Percentiles rank a stretch among this genome's conserved stretches.
Conservation (phyloP, 352 stramenopile genomes). For the Paralagenidium karlingii region DNA sequence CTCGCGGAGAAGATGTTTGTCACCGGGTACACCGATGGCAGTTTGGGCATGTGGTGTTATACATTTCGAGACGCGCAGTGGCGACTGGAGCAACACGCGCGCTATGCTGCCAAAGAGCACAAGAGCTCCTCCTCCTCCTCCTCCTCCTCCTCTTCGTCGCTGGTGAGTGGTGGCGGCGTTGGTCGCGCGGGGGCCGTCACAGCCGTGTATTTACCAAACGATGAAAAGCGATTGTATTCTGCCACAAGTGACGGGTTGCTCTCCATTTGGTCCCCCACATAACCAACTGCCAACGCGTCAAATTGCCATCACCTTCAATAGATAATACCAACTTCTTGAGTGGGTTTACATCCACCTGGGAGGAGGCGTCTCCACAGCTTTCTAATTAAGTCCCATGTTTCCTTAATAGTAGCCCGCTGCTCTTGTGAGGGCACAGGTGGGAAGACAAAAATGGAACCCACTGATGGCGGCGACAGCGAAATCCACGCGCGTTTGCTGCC, state of each 20-base stretch:
- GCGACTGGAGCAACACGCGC: slow-evolving; percentile 33
- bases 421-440: no score
- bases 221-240: slow-evolving; percentile 52
- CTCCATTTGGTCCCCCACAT: slow-evolving; percentile 23
- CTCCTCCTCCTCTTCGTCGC: slow-evolving; percentile 6
- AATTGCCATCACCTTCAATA: no score
- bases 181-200: slow-evolving; percentile 46
- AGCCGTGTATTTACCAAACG: slow-evolving; percentile 24
- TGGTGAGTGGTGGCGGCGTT: no score
- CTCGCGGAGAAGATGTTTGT: slow-evolving; percentile 42
- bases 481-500: background rate
- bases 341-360: no score
- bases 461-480: slow-evolving; percentile 2
- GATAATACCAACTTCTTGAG: no score
- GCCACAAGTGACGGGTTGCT: slow-evolving; percentile 38
- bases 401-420: no score
- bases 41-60: slow-evolving; percentile 55
- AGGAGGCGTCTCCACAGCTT: no score
- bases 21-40: slow-evolving; percentile 46
- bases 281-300: slow-evolving; percentile 3
- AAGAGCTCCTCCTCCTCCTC: background rate
- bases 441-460: no score
- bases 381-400: no score
- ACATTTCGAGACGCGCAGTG: slow-evolving; percentile 25
- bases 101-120: slow-evolving; percentile 19